phyloP scores from a whole-genome alignment of 2,329 filamentous ascomycete genomes.

The Aschersonia sp. region DNA sequence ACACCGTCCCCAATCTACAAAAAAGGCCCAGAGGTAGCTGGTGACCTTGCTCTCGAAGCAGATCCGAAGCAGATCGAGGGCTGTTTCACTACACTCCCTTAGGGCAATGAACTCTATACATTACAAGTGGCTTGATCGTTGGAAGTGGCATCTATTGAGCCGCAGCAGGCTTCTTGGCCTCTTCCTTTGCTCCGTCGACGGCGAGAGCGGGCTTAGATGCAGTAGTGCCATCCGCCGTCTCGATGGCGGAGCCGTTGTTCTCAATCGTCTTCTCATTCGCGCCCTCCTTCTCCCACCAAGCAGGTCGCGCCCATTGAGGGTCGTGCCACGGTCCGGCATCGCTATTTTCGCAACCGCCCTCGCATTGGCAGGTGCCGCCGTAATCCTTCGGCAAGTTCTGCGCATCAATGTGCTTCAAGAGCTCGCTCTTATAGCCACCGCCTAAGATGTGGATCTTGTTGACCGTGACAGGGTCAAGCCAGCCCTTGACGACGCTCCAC shows the following conservation, averaged over 20 bases:
- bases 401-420: conserved; percentile 69
- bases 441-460: conserved; percentile 91
- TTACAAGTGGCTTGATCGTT: background rate
- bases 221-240: conserved; percentile 15
- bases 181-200: conserved; percentile 14
- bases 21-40: background rate
- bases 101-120: background rate
- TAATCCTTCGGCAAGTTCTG: conserved; percentile 85
- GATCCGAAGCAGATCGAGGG: too few species aligned
- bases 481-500: conserved; percentile 79
- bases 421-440: conserved; percentile 64
- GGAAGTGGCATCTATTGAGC: conserved; percentile 1
- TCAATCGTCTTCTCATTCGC: conserved; percentile 18
- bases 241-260: conserved; percentile 24
- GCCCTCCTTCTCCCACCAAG: conserved; percentile 45
- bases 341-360: conserved; percentile 70
- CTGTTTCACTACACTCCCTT: background rate
- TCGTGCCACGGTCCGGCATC: conserved; percentile 83
- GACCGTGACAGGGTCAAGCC: conserved; percentile 93
- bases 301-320: conserved; percentile 47
- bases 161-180: conserved; percentile 14
- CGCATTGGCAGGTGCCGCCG: conserved; percentile 71
- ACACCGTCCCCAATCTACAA: background rate
- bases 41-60: too few species aligned
- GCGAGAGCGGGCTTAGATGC: conserved; percentile 14